These are phyloP conservation scores for Mycena rebaudengoi DNA, from an alignment of 768 basidiomycete genomes.

Conservation along the genomic window DNA sequence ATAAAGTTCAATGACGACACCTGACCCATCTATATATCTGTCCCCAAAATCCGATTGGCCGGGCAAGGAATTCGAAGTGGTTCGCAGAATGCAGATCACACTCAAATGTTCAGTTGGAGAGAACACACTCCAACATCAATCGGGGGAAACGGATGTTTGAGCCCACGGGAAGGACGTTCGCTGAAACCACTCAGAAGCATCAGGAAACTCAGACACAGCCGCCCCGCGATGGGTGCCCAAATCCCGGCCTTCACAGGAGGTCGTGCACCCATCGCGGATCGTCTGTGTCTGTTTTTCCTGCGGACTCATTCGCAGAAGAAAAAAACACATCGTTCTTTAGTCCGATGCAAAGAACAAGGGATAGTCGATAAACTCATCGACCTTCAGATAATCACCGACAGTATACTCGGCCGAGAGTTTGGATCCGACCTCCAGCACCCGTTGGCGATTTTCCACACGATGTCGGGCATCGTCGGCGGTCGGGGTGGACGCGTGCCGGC, in stretches of 20 bases:
- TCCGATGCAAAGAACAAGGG: not conserved
- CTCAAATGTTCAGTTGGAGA: no score
- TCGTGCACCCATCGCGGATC: not conserved
- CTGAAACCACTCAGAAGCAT: slow-evolving; percentile 13
- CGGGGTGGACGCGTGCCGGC: not conserved
- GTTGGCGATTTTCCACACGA: not conserved
- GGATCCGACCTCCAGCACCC: not conserved
- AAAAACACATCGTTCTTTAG: not conserved
- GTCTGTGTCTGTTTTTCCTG: slow-evolving; percentile 7
- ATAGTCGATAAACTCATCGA: not conserved
- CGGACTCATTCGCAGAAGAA: not conserved
- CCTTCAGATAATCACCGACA: not conserved
- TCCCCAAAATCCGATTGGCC: no score
- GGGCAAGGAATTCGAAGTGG: no score
- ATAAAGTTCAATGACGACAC: no score
- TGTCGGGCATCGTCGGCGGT: not conserved
- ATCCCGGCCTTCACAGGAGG: not conserved
- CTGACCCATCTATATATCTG: no score
- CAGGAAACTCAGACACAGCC: slow-evolving; percentile 1
- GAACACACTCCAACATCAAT: no score
- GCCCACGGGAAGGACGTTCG: no score
- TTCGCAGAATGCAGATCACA: no score
- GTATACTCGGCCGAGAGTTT: not conserved
- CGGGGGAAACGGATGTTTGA: no score
- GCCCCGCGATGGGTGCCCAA: not conserved